phyloP scores from a whole-genome alignment of 2,329 filamentous ascomycete species.

The Pestalotiopsis sp. region DNA sequence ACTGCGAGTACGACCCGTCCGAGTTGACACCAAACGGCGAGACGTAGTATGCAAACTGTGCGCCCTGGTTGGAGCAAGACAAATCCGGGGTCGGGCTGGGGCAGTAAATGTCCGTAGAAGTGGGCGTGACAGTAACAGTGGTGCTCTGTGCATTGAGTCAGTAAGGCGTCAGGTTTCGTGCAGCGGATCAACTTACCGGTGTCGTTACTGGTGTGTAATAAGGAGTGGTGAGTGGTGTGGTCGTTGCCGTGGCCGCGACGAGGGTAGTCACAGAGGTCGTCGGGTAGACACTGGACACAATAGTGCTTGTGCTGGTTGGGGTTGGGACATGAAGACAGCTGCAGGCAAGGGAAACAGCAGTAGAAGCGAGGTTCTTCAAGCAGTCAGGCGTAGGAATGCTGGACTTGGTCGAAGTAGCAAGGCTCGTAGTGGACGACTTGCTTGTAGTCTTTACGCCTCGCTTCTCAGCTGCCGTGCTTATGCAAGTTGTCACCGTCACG shows the following conservation, averaged over 20 bases:
- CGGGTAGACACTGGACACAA: slow-evolving; percentile 8
- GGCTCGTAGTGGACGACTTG: not conserved
- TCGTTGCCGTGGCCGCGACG: not conserved
- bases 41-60: not conserved
- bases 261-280: not conserved
- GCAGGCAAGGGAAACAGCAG: slow-evolving; percentile 2
- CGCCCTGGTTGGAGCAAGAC: not conserved
- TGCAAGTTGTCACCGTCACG: slow-evolving; percentile 6
- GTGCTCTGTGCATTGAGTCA: not conserved
- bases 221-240: not conserved
- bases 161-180: not conserved
- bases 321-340: not conserved
- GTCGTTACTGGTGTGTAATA: not conserved
- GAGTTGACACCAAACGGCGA: not conserved
- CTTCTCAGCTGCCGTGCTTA: not conserved
- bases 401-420: not conserved
- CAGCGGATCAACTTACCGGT: not conserved
- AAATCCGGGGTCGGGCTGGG: not conserved
- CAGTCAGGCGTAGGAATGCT: slow-evolving; percentile 5
- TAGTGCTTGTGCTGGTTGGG: slow-evolving; percentile 5
- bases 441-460: not conserved
- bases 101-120: slow-evolving; percentile 3
- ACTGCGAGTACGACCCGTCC: not conserved
- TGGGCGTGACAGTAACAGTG: slow-evolving; percentile 4
- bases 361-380: slow-evolving; percentile 1